Evolutionary conservation across 1,139 yeast genomes (phyloP).

Genomic region (Zhuliangozyma blackwelliae): DNA sequence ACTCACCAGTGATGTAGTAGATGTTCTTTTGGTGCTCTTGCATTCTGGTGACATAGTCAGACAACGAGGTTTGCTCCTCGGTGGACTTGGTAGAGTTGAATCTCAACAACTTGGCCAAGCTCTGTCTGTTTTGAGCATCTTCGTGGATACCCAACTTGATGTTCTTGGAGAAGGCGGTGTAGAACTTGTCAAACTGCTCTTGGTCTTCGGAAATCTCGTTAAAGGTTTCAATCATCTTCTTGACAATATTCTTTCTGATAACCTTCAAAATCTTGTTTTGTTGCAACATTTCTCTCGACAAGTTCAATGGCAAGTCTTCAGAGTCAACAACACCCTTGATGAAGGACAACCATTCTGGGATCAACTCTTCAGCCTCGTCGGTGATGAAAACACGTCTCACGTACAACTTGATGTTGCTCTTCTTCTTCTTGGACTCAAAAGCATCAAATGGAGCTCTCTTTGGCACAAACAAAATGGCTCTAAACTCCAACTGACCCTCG

Average conservation of each 20-base stretch:
- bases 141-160: constrained; percentile 98
- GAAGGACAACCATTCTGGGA: constrained; percentile 98
- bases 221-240: constrained; percentile 98
- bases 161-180: constrained; percentile 97
- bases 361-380: constrained; percentile 98
- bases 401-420: constrained; percentile 96
- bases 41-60: constrained; percentile 99
- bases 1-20: constrained; percentile 98
- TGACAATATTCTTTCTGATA: constrained; percentile 97
- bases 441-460: constrained; percentile 99
- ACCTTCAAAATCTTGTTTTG: constrained; percentile 99
- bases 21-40: constrained; percentile 99
- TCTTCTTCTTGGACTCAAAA: constrained; percentile 97
- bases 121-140: constrained; percentile 94
- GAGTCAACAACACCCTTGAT: constrained; percentile 99
- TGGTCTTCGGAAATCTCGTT: constrained; percentile 98
- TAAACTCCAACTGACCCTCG: constrained; percentile 99
- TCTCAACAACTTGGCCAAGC: constrained; percentile 95
- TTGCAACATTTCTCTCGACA: constrained; percentile 99
- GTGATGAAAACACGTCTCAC: constrained; percentile 99
- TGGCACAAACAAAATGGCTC: constrained; percentile 96
- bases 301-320: constrained; percentile 98
- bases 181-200: constrained; percentile 98
- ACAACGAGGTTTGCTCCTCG: constrained; percentile 90
- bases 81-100: constrained; percentile 93